Base-by-base conservation (phyloP, 768 basidiomycete genomes). In the Rhizopogon vulgaris region DNA sequence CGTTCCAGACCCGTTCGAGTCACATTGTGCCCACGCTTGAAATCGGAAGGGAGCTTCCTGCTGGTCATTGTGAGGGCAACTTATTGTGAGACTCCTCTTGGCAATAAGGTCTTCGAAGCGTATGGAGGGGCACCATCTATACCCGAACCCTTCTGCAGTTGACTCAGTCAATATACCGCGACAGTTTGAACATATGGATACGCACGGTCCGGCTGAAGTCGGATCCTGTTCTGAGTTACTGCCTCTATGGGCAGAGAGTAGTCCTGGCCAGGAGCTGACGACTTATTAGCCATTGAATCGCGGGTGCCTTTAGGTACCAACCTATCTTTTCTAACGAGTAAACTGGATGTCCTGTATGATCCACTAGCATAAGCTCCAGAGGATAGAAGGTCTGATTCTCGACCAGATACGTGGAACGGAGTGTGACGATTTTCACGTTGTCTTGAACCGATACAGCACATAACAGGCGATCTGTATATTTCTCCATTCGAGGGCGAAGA, bases 331-430 rank as follows among this genome's bases (percentile, higher is more conserved):
- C 87, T 15, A 93, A 68, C 0, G 87, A 82, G 55, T 85, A 83
- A 2, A 85, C 78, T 18, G 90, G 87, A 59, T 89, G 90, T 4
- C 92, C 92, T 42, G 78, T 75, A 22, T 87, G 83, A 61, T 97
- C 92, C 12, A 97, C 85, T 25, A 98, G 69, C 60, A 90, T 90
- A 58, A 98, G 69, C 67, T 99, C 96, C 61, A 97, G 71, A 4
- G 94, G 93, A 62, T 97, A 91, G 41, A 95, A 74, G 0, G 94
- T 95, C 52, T 83, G 70, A 66, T 99, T 99, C 68, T 92, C 86
- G 41, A 99, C 77, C 62, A 90, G 84, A 66, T 93, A 93, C 0
- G 90, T 92, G 1, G 96, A 98, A 39, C 95, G 80, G 57, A 99
- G 78, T 1, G 91, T 97, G 54, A 98, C 89, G 50, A 94, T 71